phyloP scores from a whole-genome alignment of 768 basidiomycete genomes.

The Ramaria sp. region DNA sequence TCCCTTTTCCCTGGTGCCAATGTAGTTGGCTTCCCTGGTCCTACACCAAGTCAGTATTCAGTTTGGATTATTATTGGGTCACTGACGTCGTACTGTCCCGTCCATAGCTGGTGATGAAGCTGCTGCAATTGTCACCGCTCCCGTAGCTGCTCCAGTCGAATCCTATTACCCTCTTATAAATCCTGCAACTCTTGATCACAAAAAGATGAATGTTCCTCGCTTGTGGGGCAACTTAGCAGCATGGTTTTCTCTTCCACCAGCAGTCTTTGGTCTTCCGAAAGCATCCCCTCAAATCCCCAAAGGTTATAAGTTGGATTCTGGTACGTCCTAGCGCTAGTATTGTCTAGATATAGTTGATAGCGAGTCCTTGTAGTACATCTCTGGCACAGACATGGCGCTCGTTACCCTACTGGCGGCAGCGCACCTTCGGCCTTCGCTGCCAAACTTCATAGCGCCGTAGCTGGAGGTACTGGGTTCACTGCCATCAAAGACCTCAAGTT shows the following conservation, averaged over 20 bases:
- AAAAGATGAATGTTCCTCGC: constrained; percentile 33
- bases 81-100: constrained; percentile 9
- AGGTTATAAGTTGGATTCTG: constrained; percentile 31
- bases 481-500: constrained; percentile 58
- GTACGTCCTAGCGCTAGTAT: no score
- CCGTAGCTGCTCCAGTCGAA: constrained; percentile 52
- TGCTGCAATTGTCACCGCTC: constrained; percentile 60
- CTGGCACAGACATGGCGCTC: constrained; percentile 31
- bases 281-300: constrained; percentile 35
- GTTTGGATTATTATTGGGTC: background rate
- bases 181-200: constrained; percentile 25
- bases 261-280: constrained; percentile 34
- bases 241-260: constrained; percentile 36
- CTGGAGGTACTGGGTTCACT: constrained; percentile 45
- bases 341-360: no score
- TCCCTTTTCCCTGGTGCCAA: constrained; percentile 30
- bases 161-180: constrained; percentile 32
- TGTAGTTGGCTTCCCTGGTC: constrained; percentile 35
- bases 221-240: constrained; percentile 40
- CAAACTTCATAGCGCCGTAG: constrained; percentile 44
- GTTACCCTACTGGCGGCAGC: constrained; percentile 28
- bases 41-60: constrained; percentile 33
- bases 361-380: constrained; percentile 21
- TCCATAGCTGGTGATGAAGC: constrained; percentile 52
- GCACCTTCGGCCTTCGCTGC: constrained; percentile 41